Base-by-base conservation (phyloP, 73 alveolate species). In the Paramecium sexaurelia region DNA sequence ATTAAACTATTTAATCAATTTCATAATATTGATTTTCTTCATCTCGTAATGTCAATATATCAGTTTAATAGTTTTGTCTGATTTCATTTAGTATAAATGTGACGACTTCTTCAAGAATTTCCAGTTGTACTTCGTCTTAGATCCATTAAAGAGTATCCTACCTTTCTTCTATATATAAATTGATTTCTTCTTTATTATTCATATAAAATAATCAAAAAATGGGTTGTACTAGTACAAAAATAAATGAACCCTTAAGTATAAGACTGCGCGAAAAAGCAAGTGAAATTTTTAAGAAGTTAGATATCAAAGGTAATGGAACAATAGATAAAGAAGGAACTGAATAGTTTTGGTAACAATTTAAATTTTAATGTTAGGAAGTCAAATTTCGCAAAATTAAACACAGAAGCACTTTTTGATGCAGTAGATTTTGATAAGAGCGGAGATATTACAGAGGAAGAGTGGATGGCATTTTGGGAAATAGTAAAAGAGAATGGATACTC, bases 361-460 rank as follows among this genome's bases (percentile, higher is more conserved):
- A 69, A 15, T 51, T 6, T 19, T 19, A 39, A 69, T 2, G 19
- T 24, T 6, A 88, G 94, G 91, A 68, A 88, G 22, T 88, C 91
- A 7, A 88, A 88, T 19, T 88, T 68, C 33, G 94, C 94, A 33
- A 88, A 88, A 43, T 39, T 88, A n/a, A 88, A 88, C 22, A 88
- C 91, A 24, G 94, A 88, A 8, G 91, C 85, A 5, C 75, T 88
- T n/a, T 88, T 88, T 82, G 75, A 88, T 13, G 94, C 91, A 29
- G 94, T 88, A 1, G 94, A 88, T 69, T 75, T 88, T 69, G 91
- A 88, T 71, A 88, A 88, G 55, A 88, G 94, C 27, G 94, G 91
- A 6, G 75, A 40, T 6, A 88, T 88, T 6, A 88, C 94, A 37
- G 94, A 88, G 73, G 94, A 88, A 37, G 94, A 88, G 75, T 88